A percentile compares a stretch with the other conserved stretches of the same genome.
These are phyloP conservation scores for Dacryopinax spathularia DNA, from an alignment of 768 basidiomycete species.

Conservation along the genomic window DNA sequence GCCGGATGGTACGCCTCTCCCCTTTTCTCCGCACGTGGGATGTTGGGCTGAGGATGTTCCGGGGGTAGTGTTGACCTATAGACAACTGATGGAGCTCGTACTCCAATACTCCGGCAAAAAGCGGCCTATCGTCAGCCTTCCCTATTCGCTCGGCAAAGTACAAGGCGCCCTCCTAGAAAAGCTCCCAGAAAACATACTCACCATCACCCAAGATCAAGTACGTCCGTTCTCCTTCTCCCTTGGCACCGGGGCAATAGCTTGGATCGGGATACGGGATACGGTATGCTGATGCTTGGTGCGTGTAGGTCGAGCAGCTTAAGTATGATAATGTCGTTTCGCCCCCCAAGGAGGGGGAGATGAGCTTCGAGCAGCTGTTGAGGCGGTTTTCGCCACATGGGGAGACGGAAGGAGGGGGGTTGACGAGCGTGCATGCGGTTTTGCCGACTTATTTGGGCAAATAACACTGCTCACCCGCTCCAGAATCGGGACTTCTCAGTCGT, in stretches of 20 bases:
- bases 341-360: slow-evolving; percentile 19
- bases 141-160: slow-evolving; percentile 46
- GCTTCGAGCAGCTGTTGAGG: slow-evolving; percentile 16
- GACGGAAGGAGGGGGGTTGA: slow-evolving; percentile 29
- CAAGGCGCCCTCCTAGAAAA: slow-evolving; percentile 52
- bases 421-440: slow-evolving; percentile 38
- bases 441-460: slow-evolving; percentile 33
- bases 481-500: too few species aligned
- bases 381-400: slow-evolving; percentile 24
- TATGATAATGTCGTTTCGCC: slow-evolving; percentile 39
- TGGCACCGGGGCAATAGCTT: background rate
- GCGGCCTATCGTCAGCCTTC: slow-evolving; percentile 49
- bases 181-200: slow-evolving; percentile 50
- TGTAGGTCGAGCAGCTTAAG: slow-evolving; percentile 49
- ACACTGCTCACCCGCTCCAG: background rate
- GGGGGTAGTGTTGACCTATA: slow-evolving; percentile 48
- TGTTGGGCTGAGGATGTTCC: background rate
- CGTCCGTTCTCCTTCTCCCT: slow-evolving; percentile 1
- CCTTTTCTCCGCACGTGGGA: background rate
- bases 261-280: background rate
- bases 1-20: slow-evolving; percentile 33
- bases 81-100: slow-evolving; percentile 50
- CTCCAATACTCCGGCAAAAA: slow-evolving; percentile 38
- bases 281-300: background rate
- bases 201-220: slow-evolving; percentile 57